phyloP scores from a whole-genome alignment of 805 yeast species.

The Brettanomyces custersianus region DNA sequence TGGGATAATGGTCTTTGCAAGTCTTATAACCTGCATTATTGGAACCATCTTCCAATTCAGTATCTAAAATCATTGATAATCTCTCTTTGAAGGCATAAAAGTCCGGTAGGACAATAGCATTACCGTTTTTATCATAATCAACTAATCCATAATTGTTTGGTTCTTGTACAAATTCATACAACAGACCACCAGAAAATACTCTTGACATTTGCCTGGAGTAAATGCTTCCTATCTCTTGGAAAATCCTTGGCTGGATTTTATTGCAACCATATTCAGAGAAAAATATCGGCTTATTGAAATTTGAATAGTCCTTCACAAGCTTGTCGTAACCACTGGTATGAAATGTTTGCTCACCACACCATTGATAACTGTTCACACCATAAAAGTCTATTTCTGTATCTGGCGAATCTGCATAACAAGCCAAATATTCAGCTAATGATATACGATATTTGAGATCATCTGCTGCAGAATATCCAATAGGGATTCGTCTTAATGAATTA shows the following conservation, averaged over 20 bases:
- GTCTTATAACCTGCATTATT: constrained; percentile 8
- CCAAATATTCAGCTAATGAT: constrained; percentile 71
- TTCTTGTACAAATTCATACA: constrained; percentile 74
- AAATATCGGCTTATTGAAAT: constrained; percentile 69
- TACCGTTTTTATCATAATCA: constrained; percentile 32
- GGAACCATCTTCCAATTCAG: too few relatives aligned
- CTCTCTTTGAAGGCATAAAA: constrained; percentile 35
- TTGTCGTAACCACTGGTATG: constrained; percentile 63
- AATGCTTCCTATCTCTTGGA: constrained; percentile 66
- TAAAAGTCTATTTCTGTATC: constrained; percentile 65
- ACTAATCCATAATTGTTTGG: constrained; percentile 75
- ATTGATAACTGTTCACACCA: constrained; percentile 75
- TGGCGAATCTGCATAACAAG: constrained; percentile 51
- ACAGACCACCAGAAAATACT: constrained; percentile 78
- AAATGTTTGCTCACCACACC: constrained; percentile 85
- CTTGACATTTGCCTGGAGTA: constrained; percentile 66
- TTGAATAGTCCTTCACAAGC: constrained; percentile 63
- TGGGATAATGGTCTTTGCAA: constrained; percentile 33
- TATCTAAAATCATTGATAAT: too few relatives aligned
- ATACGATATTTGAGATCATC: constrained; percentile 76
- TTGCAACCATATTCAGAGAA: constrained; percentile 93
- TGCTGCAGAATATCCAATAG: constrained; percentile 95
- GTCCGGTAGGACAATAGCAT: constrained; percentile 35
- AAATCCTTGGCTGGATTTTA: constrained; percentile 64
- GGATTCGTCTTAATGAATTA: constrained; percentile 54